Evolutionary conservation across 1,139 yeast genomes (phyloP).

Genomic region (Saccharomycopsis phalli): DNA sequence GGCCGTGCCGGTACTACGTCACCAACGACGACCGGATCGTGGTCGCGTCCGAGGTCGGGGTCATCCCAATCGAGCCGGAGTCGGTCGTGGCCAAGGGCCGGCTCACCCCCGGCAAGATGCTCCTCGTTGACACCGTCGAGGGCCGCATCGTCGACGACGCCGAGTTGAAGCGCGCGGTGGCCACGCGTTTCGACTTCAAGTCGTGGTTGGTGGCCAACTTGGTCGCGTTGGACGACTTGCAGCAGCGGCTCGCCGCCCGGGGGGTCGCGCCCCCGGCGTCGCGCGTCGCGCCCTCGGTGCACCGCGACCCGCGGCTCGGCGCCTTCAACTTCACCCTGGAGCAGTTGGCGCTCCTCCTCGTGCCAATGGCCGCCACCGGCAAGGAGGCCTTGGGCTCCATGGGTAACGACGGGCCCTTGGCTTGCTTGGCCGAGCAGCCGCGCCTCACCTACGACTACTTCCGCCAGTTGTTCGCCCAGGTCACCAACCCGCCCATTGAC

Average conservation of each 20-base stretch:
- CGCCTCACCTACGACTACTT: constrained; percentile 86
- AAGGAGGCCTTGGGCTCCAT: constrained; percentile 95
- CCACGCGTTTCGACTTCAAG: constrained; percentile 85
- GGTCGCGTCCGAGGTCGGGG: constrained; percentile 98
- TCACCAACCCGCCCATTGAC: constrained; percentile 97
- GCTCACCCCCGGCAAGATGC: constrained; percentile 93
- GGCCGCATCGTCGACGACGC: constrained; percentile 92
- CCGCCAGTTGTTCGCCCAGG: constrained; percentile 95
- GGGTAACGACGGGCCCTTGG: constrained; percentile 98
- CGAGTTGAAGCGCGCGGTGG: constrained; percentile 71
- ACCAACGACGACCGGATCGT: constrained; percentile 93
- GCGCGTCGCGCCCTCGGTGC: constrained; percentile 37
- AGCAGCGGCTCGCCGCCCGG: constrained; percentile 47
- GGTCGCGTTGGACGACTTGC: constrained; percentile 72
- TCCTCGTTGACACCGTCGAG: constrained; percentile 85
- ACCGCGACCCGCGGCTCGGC: constrained; percentile 71
- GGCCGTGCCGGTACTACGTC: constrained; percentile 96
- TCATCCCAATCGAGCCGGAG: constrained; percentile 79
- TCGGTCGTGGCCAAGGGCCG: constrained; percentile 85
- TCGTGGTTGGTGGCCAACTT: constrained; percentile 87
- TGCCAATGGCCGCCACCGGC: constrained; percentile 89
- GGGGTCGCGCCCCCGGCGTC: constrained; percentile 31
- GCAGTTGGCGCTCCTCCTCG: constrained; percentile 73
- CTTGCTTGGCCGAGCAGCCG: constrained; percentile 92
- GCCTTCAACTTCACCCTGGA: constrained; percentile 93